Base-by-base conservation (phyloP, 495 filamentous ascomycete species). In the Alectoria sarmentosa region DNA sequence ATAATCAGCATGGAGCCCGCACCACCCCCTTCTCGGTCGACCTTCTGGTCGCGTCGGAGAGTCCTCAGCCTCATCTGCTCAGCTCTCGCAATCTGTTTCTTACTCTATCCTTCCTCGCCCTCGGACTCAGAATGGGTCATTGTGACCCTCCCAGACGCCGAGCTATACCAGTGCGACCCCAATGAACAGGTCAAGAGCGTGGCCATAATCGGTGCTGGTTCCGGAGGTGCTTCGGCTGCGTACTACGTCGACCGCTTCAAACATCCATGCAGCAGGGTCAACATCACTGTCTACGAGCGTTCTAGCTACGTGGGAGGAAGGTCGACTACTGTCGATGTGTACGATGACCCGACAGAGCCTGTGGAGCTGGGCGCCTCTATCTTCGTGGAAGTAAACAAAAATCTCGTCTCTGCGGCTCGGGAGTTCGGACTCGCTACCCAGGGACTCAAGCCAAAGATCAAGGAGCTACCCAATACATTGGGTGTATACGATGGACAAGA, bases 321-420 rank as follows among this genome's bases (percentile, higher is more conserved):
- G 17, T 90, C 90, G 32, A 94, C 91, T 10, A 98, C 94, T 26
- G 88, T 97, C 41, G 81, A 95, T 72, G 88, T 85, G 0, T 91
- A 89, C 66, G 84, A 84, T 66, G 80, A 94, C 69, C 79, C 87
- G 7, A 70, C 78, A 0, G 75, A 84, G 55, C 90, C 90, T 9
- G 83, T 96, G 56, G 94, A 99, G 68, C 82, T 97, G 1, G 94
- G 94, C 13, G 95, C 89, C 42, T 92, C 86, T 38, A 96, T 98
- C 68, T 99, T 99, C 71, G 91, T 98, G 36, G 72, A 88, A 52
- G 83, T 90, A 52, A 99, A 99, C 72, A 75, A 84, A 21, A 96
- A 92, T 69, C 83, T 98, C 17, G 83, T 86, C 65, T 83, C 86
- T 56, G 89, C 92, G 0, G 82, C 87, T n/a, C 78, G 83, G 32